Evolutionary conservation across 371 early-diverging fungal genomes (phyloP), one percentile per base, ranked within the genome.

Genomic region (Rhizopus sp.): DNA sequence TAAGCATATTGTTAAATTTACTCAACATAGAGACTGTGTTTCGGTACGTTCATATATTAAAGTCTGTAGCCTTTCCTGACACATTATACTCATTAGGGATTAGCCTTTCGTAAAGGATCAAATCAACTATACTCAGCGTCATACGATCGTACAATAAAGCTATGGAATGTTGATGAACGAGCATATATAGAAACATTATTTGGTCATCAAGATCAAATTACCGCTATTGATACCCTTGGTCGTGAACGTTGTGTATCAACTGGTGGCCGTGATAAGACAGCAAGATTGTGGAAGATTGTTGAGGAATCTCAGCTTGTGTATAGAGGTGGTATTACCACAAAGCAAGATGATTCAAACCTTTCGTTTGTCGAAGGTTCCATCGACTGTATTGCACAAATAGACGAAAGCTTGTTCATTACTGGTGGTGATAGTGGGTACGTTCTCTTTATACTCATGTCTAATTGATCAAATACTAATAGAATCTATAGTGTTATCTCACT

Each of bases 151-250:
- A 92, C 95, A 29, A 85, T 98, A 70, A 98, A 98, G 70, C 55
- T 97, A 38, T 98, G 97, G 96, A 94, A 97, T 70, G 80, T 92
- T 3, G 95, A 93, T 65, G 94, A 94, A 64, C 68, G 88, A 62
- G 75, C 86, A 7, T 98, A 97, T 74, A 84, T 98, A 55, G 99
- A 98, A 69, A 97, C 99, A 16, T 69, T 98, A 69, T 97, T 96
- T 81, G 99, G 99, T 16, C 99, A 98, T 69, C 98, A 97, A 74
- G 98, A 97, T 72, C 73, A 78, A 34, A 88, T 96, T 60, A 81
- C 86, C 2, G 70, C 70, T 29, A 83, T 98, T 29, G 92, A 88
- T 75, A 81, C 93, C 50, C 77, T 97, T 65, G 75, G 78, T 17
- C 78, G 87, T 44, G 98, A 97, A 67, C 90, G 92, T 31, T 97